Evolutionary conservation across 2,329 filamentous ascomycete species (phyloP).

Genomic region (Colletotrichum liriopes): DNA sequence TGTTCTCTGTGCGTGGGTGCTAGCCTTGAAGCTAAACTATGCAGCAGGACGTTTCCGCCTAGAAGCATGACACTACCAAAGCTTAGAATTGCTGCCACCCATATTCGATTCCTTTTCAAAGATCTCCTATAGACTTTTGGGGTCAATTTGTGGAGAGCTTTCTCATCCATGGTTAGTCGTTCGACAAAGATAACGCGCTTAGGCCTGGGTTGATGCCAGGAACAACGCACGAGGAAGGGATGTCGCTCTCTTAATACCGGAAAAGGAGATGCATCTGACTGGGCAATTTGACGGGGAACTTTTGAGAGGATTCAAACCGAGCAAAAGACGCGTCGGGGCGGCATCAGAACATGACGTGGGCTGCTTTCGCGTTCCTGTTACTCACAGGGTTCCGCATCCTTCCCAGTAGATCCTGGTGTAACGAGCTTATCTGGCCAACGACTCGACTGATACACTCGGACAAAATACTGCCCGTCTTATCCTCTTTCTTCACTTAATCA

Average conservation of each 20-base stretch:
- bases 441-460: background rate
- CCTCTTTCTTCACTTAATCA: too few relatives aligned
- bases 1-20: background rate
- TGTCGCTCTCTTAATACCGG: background rate
- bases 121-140: too few relatives aligned
- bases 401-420: background rate
- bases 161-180: background rate
- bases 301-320: background rate
- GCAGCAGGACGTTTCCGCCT: background rate
- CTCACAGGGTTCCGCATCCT: background rate
- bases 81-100: background rate
- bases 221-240: background rate
- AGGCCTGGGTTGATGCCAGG: background rate
- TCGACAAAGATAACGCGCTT: background rate
- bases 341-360: constrained; percentile 4
- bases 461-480: background rate
- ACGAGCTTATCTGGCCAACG: background rate
- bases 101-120: background rate
- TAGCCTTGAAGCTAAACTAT: background rate
- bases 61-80: background rate
- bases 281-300: background rate
- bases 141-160: background rate
- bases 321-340: background rate
- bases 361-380: background rate
- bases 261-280: background rate